phyloP scores from a whole-genome alignment of 768 basidiomycete species.

The Naganishia randhawae region DNA sequence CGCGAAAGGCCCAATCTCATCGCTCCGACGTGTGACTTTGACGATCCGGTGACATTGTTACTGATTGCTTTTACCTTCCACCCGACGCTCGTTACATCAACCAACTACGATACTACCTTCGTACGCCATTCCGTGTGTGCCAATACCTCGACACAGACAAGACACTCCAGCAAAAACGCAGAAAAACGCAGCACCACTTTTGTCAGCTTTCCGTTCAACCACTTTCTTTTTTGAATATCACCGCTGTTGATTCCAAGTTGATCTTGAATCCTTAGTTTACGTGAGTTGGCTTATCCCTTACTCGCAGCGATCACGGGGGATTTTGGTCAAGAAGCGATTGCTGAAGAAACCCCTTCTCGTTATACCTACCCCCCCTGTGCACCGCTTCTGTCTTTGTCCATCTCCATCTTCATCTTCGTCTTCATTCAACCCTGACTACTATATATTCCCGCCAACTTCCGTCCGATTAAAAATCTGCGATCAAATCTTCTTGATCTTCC shows the following conservation, averaged over 20 bases:
- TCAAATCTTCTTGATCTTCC: not conserved
- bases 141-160: not conserved
- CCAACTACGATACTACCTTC: not conserved
- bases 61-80: not conserved
- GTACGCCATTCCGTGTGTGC: not conserved
- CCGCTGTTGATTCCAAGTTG: conserved; percentile 2
- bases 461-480: too few species aligned
- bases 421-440: not conserved
- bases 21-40: too few species aligned
- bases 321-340: not conserved
- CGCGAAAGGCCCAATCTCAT: too few species aligned
- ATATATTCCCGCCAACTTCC: not conserved
- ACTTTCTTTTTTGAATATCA: not conserved
- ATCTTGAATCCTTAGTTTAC: conserved; percentile 14
- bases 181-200: not conserved
- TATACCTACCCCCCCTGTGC: not conserved
- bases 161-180: not conserved
- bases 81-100: conserved; percentile 2
- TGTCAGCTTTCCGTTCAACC: not conserved
- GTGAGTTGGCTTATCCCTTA: not conserved
- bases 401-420: not conserved
- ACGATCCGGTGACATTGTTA: not conserved
- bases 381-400: not conserved
- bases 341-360: conserved; percentile 7
- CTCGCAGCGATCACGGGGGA: not conserved